A percentile compares a stretch with the other conserved stretches of the same genome.
Evolutionary conservation across 1,284 basidiomycete genomes (phyloP).

Genomic region (Malassezia brasiliensis): DNA sequence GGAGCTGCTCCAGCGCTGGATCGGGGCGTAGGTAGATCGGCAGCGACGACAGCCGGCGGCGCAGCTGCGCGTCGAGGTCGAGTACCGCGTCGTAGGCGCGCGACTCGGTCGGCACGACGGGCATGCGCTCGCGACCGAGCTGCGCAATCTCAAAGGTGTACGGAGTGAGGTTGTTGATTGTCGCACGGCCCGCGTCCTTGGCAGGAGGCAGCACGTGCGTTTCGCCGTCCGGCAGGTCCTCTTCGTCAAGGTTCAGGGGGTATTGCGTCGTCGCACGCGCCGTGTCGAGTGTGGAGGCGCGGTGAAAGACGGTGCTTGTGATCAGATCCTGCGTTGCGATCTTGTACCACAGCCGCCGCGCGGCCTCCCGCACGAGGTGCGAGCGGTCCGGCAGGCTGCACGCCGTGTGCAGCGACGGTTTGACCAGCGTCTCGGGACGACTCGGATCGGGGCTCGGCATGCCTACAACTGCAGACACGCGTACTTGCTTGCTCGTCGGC

Average conservation of each 20-base stretch:
- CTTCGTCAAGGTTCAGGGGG: constrained; percentile 35
- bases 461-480: constrained; percentile 22
- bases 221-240: constrained; percentile 19
- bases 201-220: constrained; percentile 10
- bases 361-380: constrained; percentile 36
- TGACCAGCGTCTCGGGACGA: constrained; percentile 3
- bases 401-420: constrained; percentile 14
- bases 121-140: constrained; percentile 22
- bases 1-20: constrained; percentile 30
- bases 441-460: neutral
- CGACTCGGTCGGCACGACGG: constrained; percentile 19
- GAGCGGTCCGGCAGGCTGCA: constrained; percentile 30
- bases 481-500: constrained; percentile 22
- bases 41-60: constrained; percentile 21
- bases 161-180: constrained; percentile 28
- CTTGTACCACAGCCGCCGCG: constrained; percentile 25
- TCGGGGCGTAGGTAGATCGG: constrained; percentile 31
- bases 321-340: constrained; percentile 12
- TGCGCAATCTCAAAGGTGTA: constrained; percentile 28
- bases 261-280: constrained; percentile 22
- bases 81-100: constrained; percentile 27
- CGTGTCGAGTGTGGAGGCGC: constrained; percentile 16
- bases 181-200: constrained; percentile 16
- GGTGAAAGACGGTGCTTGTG: constrained; percentile 20
- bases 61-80: constrained; percentile 27